phyloP scores from a whole-genome alignment of 2,329 filamentous ascomycete species.

The Hypoxylon sp. region DNA sequence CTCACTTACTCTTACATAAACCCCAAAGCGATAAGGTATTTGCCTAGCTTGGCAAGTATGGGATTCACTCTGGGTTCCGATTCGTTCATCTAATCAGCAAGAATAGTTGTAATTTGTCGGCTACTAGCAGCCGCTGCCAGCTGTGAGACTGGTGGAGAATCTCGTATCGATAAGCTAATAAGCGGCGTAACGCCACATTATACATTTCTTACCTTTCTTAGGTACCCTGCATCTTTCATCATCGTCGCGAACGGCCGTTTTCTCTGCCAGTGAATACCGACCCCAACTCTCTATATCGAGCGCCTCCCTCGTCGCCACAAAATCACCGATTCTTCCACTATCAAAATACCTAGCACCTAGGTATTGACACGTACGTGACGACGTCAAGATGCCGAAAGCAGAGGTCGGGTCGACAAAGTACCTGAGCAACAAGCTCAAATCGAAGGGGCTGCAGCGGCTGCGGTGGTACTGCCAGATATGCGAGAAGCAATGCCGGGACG shows the following conservation, averaged over 20 bases:
- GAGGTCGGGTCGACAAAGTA: constrained; percentile 94
- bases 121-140: background rate
- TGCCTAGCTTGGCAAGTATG: constrained; percentile 24
- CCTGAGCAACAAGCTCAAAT: constrained; percentile 90
- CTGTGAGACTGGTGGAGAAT: background rate
- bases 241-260: constrained; percentile 10
- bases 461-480: constrained; percentile 94
- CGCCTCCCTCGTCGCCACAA: background rate
- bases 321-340: background rate
- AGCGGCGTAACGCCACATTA: constrained; percentile 17
- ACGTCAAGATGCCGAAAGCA: constrained; percentile 83
- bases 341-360: background rate
- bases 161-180: constrained; percentile 27
- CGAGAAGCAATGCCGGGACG: constrained; percentile 81
- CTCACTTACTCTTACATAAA: background rate
- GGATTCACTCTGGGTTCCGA: constrained; percentile 15
- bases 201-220: constrained; percentile 5
- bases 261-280: background rate
- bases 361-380: background rate
- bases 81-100: constrained; percentile 13
- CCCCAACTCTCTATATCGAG: background rate
- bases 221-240: constrained; percentile 3
- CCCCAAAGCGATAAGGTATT: constrained; percentile 12
- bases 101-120: background rate
- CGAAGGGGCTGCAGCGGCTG: constrained; percentile 80